phyloP scores from a whole-genome alignment of 352 stramenopile genomes.

The Blastocystis sp. region DNA sequence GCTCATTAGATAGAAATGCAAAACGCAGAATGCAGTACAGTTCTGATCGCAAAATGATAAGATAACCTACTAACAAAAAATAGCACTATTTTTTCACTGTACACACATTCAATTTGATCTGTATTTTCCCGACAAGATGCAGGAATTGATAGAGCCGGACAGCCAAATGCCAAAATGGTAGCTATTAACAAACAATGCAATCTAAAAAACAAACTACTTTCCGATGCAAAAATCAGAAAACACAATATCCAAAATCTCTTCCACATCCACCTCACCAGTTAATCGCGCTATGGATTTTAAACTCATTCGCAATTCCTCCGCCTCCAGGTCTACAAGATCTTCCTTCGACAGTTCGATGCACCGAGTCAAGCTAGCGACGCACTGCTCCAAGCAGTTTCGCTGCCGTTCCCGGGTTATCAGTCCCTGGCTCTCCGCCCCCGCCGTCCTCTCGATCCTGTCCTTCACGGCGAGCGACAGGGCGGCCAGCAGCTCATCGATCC shows the following conservation, averaged over 20 bases:
- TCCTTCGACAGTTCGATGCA: slow-evolving; percentile 29
- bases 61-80: neutral
- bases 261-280: slow-evolving; percentile 75
- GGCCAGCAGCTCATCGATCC: neutral
- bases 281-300: slow-evolving; percentile 74
- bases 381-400: slow-evolving; percentile 49
- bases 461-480: neutral
- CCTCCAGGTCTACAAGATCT: slow-evolving; percentile 71
- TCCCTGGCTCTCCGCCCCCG: neutral
- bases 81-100: neutral
- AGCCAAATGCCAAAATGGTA: neutral
- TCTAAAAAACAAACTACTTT: slow-evolving; percentile 67
- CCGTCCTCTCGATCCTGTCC: neutral
- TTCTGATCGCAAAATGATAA: neutral
- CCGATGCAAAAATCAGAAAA: slow-evolving; percentile 81
- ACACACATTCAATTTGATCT: neutral
- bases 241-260: slow-evolving; percentile 78
- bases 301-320: slow-evolving; percentile 73
- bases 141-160: neutral
- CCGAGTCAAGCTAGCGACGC: neutral
- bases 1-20: neutral
- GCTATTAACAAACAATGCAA: too few species aligned
- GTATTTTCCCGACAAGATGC: neutral
- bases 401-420: slow-evolving; percentile 24
- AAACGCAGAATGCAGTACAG: neutral